Evolutionary conservation across 345 rosid genomes (phyloP).

Genomic region (Citrus cavaleriei): DNA sequence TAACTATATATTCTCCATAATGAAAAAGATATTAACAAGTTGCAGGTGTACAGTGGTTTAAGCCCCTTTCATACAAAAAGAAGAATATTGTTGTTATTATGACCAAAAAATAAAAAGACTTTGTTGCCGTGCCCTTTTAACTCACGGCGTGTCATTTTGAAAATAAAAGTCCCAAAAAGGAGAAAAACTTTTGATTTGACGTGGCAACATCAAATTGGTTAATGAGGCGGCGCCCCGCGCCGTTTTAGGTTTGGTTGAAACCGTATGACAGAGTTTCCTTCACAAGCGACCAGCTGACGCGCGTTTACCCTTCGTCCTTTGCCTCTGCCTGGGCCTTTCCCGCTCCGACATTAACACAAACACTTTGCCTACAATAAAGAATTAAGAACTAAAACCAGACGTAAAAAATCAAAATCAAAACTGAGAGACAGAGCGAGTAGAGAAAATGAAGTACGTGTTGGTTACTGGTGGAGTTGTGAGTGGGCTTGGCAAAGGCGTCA

Average conservation of each 20-base stretch:
- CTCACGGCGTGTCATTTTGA: no score
- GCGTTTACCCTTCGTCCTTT: not conserved
- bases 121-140: no score
- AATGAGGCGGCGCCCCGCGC: not conserved
- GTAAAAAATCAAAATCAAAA: not conserved
- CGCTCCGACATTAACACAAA: slow-evolving; percentile 45
- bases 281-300: not conserved
- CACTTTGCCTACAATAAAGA: slow-evolving; percentile 29
- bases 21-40: no score
- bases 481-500: slow-evolving; percentile 97
- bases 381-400: not conserved
- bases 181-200: not conserved
- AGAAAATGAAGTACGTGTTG: slow-evolving; percentile 82
- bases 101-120: no score
- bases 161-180: no score
- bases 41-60: no score
- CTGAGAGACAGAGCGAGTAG: not conserved
- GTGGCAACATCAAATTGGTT: not conserved
- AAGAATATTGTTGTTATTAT: no score
- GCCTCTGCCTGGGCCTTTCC: not conserved
- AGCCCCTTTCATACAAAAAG: no score
- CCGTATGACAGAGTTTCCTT: not conserved
- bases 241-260: not conserved
- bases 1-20: no score
- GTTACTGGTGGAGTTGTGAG: slow-evolving; percentile 98